phyloP scores from a whole-genome alignment of 2,329 filamentous ascomycete genomes.

The Diplodia corticola region DNA sequence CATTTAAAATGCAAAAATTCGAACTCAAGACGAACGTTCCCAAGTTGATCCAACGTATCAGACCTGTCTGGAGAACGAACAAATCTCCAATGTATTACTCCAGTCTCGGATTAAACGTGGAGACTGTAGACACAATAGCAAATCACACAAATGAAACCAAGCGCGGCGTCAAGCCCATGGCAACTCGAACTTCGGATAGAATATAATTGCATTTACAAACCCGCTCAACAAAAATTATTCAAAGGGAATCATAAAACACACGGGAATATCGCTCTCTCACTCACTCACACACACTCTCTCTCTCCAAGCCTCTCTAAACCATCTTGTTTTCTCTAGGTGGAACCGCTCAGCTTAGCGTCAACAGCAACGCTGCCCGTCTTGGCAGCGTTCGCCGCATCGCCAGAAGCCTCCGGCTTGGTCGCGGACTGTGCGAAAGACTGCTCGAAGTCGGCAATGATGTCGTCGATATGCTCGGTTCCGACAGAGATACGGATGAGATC shows the following conservation, averaged over 20 bases:
- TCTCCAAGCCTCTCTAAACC: not conserved
- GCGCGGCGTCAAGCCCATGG: not conserved
- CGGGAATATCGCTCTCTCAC: not conserved
- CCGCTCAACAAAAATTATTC: not conserved
- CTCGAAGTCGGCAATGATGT: slow-evolving; percentile 94
- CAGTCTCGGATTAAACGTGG: not conserved
- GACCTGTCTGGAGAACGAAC: no score
- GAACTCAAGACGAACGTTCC: no score
- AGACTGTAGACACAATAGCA: not conserved
- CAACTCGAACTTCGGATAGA: not conserved
- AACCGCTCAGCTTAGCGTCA: slow-evolving; percentile 29
- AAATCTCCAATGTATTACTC: not conserved
- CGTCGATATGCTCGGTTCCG: slow-evolving; percentile 94
- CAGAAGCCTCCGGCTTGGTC: slow-evolving; percentile 45
- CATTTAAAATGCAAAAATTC: no score
- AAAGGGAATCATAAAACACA: not conserved
- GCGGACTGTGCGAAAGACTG: slow-evolving; percentile 72
- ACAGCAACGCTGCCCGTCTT: slow-evolving; percentile 32
- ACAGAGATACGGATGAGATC: slow-evolving; percentile 95
- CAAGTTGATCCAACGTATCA: no score
- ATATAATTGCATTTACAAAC: not conserved
- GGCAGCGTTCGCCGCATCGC: slow-evolving; percentile 35
- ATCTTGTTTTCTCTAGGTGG: not conserved
- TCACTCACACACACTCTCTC: not conserved
- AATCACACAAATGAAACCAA: not conserved